These are phyloP conservation scores for Rhodotorula glutinis DNA, from an alignment of 1,284 basidiomycete species.

Conservation along the genomic window DNA sequence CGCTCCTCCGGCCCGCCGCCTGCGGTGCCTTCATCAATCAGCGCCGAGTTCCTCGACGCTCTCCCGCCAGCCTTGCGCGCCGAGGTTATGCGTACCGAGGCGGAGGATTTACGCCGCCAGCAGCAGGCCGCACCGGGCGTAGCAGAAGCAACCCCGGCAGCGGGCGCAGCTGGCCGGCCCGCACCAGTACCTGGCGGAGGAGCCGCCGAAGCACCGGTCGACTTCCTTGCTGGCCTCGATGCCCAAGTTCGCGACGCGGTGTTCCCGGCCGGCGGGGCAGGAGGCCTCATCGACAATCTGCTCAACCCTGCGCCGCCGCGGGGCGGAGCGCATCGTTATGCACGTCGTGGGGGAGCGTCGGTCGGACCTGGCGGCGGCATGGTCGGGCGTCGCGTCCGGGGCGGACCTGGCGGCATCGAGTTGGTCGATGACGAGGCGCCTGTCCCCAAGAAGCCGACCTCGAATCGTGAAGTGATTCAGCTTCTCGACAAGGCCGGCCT, in stretches of 20 bases:
- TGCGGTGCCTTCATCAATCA: slow-evolving; percentile 73
- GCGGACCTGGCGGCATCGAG: not conserved
- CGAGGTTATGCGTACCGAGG: slow-evolving; percentile 94
- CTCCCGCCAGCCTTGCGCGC: slow-evolving; percentile 93
- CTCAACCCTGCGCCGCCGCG: not conserved
- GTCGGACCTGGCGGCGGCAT: not conserved
- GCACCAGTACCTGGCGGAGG: too few relatives aligned
- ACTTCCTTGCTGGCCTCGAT: slow-evolving; percentile 78
- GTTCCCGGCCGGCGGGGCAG: slow-evolving; percentile 66
- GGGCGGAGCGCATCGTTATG: not conserved
- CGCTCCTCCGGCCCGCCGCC: slow-evolving; percentile 56
- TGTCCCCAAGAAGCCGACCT: slow-evolving; percentile 28
- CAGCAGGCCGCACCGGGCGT: slow-evolving; percentile 1
- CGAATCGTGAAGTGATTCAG: slow-evolving; percentile 72
- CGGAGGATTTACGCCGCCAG: slow-evolving; percentile 62
- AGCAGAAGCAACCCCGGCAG: slow-evolving; percentile 5
- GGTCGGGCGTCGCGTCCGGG: not conserved
- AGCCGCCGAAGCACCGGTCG: slow-evolving; percentile 61
- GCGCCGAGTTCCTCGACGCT: slow-evolving; percentile 91
- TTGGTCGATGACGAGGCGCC: not conserved
- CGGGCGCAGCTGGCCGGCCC: slow-evolving; percentile 11
- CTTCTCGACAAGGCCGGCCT: slow-evolving; percentile 88
- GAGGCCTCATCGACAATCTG: not conserved
- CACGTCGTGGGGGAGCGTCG: not conserved
- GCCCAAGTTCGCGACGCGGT: slow-evolving; percentile 80